These are phyloP conservation scores for Malus hybrid DNA, from an alignment of 331 rosid species.

Conservation along the genomic window DNA sequence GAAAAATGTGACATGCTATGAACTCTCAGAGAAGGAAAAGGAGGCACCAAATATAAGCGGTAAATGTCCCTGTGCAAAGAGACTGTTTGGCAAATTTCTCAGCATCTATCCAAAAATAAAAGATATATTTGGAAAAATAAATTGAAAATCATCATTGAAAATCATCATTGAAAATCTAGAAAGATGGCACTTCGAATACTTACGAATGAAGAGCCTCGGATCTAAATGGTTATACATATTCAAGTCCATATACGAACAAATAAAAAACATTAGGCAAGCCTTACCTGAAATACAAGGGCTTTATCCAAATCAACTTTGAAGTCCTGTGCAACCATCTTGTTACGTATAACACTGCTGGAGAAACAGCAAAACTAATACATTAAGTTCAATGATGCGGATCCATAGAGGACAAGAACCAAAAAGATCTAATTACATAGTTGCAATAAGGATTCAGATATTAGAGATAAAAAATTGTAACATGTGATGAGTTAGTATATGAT, in stretches of 20 bases:
- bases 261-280: neutral
- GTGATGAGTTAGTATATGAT: neutral
- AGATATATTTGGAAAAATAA: too few species aligned
- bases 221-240: neutral
- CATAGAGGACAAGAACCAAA: neutral
- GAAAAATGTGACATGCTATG: neutral
- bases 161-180: too few species aligned
- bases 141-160: too few species aligned
- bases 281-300: slow-evolving; percentile 86
- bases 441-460: neutral
- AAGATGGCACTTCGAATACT: too few species aligned
- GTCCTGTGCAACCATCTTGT: slow-evolving; percentile 65
- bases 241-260: too few species aligned
- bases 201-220: neutral
- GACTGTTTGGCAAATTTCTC: neutral
- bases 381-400: neutral
- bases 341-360: slow-evolving; percentile 16
- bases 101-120: too few species aligned
- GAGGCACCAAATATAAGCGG: neutral
- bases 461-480: neutral
- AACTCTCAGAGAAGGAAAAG: neutral
- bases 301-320: slow-evolving; percentile 72
- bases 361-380: neutral
- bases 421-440: neutral
- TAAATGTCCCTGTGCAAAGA: neutral